These are phyloP conservation scores for Kazachstania kunashirensis DNA, from an alignment of 805 yeast genomes.

Conservation along the genomic window DNA sequence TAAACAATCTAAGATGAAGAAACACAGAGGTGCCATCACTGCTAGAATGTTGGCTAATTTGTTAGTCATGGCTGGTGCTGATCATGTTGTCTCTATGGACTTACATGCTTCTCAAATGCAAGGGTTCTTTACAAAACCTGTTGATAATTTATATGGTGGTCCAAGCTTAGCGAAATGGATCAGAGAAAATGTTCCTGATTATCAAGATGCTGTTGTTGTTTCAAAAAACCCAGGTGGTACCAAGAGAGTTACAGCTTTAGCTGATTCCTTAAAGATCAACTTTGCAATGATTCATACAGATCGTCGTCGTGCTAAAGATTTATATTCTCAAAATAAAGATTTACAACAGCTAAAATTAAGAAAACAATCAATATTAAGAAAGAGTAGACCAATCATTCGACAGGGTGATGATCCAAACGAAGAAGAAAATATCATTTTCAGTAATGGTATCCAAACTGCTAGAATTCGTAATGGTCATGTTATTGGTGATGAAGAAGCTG, in stretches of 20 bases:
- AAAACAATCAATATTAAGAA: slow-evolving; percentile 42
- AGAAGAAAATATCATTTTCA: slow-evolving; percentile 57
- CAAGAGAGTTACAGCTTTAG: slow-evolving; percentile 92
- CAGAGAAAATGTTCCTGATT: slow-evolving; percentile 76
- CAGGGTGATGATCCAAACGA: slow-evolving; percentile 41
- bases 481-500: slow-evolving; percentile 67
- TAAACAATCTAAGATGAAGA: slow-evolving; percentile 95
- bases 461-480: slow-evolving; percentile 95
- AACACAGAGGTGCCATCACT: slow-evolving; percentile 96
- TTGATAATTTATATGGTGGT: slow-evolving; percentile 91
- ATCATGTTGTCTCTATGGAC: slow-evolving; percentile 97
- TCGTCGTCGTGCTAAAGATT: slow-evolving; percentile 78
- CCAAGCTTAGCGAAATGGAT: slow-evolving; percentile 97
- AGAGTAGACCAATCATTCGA: slow-evolving; percentile 34
- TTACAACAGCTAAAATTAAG: slow-evolving; percentile 30
- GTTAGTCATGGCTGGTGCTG: slow-evolving; percentile 97
- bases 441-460: slow-evolving; percentile 86
- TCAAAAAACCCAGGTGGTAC: slow-evolving; percentile 99
- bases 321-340: slow-evolving; percentile 34
- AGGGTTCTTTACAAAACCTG: slow-evolving; percentile 95
- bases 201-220: slow-evolving; percentile 84
- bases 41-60: slow-evolving; percentile 96
- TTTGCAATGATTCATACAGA: slow-evolving; percentile 99
- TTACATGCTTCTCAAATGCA: slow-evolving; percentile 96
- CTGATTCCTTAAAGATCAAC: slow-evolving; percentile 91